Evolutionary conservation across 1,284 basidiomycete species (phyloP).

Genomic region (Schizophyllum amplum): DNA sequence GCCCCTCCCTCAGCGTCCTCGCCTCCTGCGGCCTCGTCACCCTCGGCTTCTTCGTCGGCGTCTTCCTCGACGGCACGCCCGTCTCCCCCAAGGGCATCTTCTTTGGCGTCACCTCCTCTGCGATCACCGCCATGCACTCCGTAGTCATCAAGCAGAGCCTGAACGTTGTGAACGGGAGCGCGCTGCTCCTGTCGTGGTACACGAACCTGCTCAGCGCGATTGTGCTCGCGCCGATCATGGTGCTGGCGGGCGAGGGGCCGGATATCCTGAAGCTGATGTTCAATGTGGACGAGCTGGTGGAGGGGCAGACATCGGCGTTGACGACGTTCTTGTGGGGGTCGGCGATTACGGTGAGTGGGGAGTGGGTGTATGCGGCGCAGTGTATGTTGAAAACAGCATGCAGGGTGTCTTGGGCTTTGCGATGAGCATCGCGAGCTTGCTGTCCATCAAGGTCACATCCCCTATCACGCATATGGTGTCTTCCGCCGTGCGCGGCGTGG

Average conservation of each 20-base stretch:
- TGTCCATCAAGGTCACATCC: conserved; percentile 88
- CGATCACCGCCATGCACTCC: conserved; percentile 75
- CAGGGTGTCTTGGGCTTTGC: conserved; percentile 80
- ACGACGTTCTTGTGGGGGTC: conserved; percentile 74
- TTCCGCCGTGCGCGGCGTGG: conserved; percentile 77
- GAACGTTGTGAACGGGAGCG: conserved; percentile 67
- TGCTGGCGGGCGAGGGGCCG: conserved; percentile 65
- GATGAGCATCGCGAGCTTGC: conserved; percentile 82
- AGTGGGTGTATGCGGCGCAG: neutral
- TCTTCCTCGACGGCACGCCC: conserved; percentile 65
- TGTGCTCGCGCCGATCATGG: conserved; percentile 55
- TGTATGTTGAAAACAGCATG: conserved; percentile 2
- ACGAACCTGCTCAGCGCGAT: conserved; percentile 70
- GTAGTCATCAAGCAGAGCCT: conserved; percentile 82
- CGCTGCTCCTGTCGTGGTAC: conserved; percentile 79
- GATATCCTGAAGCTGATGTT: conserved; percentile 53
- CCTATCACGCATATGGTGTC: conserved; percentile 91
- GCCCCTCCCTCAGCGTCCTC: conserved; percentile 67
- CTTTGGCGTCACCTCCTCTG: conserved; percentile 72
- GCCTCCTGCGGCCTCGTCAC: conserved; percentile 70
- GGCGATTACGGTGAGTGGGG: conserved; percentile 55
- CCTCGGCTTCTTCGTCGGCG: conserved; percentile 77
- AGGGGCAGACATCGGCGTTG: conserved; percentile 38
- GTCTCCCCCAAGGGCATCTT: conserved; percentile 56
- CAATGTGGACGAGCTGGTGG: conserved; percentile 28